Percentiles rank a stretch among this genome's conserved stretches.
Evolutionary conservation across 1,284 basidiomycete species (phyloP).

Genomic region (Pseudozyma sp.): DNA sequence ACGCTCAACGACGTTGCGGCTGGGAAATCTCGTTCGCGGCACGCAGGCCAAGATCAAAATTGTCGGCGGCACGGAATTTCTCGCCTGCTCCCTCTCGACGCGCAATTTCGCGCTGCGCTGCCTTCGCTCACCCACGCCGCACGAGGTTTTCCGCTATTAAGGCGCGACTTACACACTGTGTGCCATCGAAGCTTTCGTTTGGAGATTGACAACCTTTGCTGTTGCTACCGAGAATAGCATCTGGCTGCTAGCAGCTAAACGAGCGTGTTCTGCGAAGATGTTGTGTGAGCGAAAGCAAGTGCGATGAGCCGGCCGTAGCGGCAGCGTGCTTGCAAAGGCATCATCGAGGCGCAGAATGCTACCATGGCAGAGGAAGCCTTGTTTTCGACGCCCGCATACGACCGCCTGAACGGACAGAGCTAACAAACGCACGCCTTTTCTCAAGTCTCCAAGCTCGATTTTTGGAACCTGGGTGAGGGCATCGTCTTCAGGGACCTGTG

Average conservation of each 20-base stretch:
- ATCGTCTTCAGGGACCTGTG: constrained; percentile 1
- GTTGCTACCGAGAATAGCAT: too few relatives aligned
- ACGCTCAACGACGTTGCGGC: not conserved
- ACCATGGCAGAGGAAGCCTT: constrained; percentile 10
- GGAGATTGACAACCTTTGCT: too few relatives aligned
- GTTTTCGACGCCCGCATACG: constrained; percentile 1
- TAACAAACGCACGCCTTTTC: constrained; percentile 5
- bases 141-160: constrained; percentile 6
- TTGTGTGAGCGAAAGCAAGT: too few relatives aligned
- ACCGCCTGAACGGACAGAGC: too few relatives aligned
- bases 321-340: too few relatives aligned
- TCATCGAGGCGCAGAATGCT: too few relatives aligned
- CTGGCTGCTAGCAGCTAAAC: too few relatives aligned
- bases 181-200: too few relatives aligned
- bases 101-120: constrained; percentile 1
- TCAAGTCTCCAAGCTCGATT: not conserved
- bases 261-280: too few relatives aligned
- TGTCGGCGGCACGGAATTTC: constrained; percentile 11
- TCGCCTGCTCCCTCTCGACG: not conserved
- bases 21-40: constrained; percentile 8
- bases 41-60: not conserved
- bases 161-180: too few relatives aligned
- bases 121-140: constrained; percentile 1
- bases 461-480: constrained; percentile 3
- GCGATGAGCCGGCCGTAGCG: too few relatives aligned